These are phyloP conservation scores for Acanthamoeba lenticulata DNA, from an alignment of 208 protist genomes.

Conservation along the genomic window DNA sequence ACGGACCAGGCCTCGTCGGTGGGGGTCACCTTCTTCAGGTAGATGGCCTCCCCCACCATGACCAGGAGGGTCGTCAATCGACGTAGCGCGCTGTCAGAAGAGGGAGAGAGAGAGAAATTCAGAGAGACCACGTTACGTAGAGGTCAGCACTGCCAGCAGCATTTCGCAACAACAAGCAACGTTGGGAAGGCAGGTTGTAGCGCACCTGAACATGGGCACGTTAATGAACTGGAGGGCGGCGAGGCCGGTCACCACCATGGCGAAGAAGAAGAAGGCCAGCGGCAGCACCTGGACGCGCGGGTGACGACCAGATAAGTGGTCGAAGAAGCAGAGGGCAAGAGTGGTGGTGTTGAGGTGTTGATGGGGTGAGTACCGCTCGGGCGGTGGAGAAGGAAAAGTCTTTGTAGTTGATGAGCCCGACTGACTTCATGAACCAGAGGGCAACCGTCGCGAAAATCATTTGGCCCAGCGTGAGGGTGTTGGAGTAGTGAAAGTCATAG, in stretches of 20 bases:
- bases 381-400: slow-evolving; percentile 22
- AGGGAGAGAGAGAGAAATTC: neutral
- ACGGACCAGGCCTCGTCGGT: slow-evolving; percentile 75
- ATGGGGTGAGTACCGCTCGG: neutral
- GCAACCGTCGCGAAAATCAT: slow-evolving; percentile 79
- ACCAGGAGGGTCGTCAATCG: slow-evolving; percentile 79
- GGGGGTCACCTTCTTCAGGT: slow-evolving; percentile 70
- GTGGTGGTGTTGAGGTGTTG: no score
- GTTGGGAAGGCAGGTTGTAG: neutral
- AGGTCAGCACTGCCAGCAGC: no score
- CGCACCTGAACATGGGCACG: slow-evolving; percentile 82
- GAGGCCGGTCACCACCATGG: slow-evolving; percentile 82
- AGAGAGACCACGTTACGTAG: no score
- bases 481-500: slow-evolving; percentile 77
- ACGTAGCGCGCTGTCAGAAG: slow-evolving; percentile 68
- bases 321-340: neutral
- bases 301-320: neutral
- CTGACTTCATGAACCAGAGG: slow-evolving; percentile 35
- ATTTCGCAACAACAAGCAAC: neutral
- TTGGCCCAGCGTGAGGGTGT: slow-evolving; percentile 76
- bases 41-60: slow-evolving; percentile 68
- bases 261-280: slow-evolving; percentile 82
- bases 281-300: slow-evolving; percentile 75
- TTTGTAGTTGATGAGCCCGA: neutral
- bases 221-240: slow-evolving; percentile 76